A percentile compares a stretch with the other conserved stretches of the same genome.
Evolutionary conservation across 2,329 filamentous ascomycete species (phyloP).

Genomic region (Fusarium fujikuroi): DNA sequence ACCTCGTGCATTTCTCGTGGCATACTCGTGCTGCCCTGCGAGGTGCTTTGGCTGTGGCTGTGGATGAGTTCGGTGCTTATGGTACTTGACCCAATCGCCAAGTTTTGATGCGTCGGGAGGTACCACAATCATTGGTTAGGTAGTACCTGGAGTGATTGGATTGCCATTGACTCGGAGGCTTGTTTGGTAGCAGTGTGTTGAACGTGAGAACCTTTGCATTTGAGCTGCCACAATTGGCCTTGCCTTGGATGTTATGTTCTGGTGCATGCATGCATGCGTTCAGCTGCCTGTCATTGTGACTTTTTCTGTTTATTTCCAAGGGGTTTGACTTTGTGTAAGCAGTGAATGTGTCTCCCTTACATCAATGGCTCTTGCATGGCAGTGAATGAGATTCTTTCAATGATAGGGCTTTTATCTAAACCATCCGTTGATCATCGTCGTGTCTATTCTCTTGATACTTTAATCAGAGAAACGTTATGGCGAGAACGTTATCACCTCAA

Average conservation of each 20-base stretch:
- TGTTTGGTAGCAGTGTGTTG: conserved; percentile 1
- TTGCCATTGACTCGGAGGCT: conserved; percentile 23
- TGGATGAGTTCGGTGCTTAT: not conserved
- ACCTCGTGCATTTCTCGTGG: conserved; percentile 34
- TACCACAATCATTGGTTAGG: not conserved
- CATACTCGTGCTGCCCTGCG: conserved; percentile 13
- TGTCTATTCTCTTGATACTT: not conserved
- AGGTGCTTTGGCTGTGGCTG: not conserved
- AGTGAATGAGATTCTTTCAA: not conserved
- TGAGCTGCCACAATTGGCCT: conserved; percentile 2
- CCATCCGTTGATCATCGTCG: not conserved
- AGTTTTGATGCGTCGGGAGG: conserved; percentile 15
- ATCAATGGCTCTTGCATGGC: not conserved
- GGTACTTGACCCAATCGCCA: conserved; percentile 14
- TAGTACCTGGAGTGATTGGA: not conserved
- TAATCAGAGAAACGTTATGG: not conserved
- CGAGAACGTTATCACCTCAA: not conserved
- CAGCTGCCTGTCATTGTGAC: conserved; percentile 15
- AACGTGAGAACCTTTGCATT: conserved; percentile 28
- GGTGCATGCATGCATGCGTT: not conserved
- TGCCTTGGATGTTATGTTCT: conserved; percentile 13
- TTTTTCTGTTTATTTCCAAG: not conserved
- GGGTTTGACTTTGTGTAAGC: conserved; percentile 2
- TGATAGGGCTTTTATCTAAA: not conserved
- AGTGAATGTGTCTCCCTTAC: not conserved